These are phyloP conservation scores for Candida sanyaensis DNA, from an alignment of 1,139 yeast genomes.

Conservation along the genomic window DNA sequence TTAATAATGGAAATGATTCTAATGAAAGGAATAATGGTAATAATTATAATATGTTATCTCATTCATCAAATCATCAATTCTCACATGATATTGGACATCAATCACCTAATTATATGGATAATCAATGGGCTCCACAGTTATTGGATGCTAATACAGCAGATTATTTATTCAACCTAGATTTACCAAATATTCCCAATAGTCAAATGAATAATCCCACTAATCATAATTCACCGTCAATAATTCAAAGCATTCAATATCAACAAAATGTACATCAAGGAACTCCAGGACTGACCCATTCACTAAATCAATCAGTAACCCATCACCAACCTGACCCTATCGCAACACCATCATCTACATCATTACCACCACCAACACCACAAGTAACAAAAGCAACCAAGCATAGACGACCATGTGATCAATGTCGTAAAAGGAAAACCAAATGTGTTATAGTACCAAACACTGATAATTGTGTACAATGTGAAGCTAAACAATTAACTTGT, in stretches of 20 bases:
- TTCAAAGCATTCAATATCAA: constrained; percentile 37
- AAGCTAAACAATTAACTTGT: constrained; percentile 64
- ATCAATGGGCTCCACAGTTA: constrained; percentile 3
- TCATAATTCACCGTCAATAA: constrained; percentile 18
- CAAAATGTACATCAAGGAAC: constrained; percentile 22
- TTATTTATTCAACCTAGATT: constrained; percentile 35
- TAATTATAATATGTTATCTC: background rate
- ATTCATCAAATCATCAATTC: background rate
- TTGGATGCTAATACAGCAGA: constrained; percentile 35
- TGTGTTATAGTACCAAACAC: constrained; percentile 64
- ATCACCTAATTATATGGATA: constrained; percentile 45
- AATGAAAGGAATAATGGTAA: background rate
- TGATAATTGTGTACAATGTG: constrained; percentile 67
- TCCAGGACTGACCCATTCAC: background rate
- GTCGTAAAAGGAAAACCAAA: constrained; percentile 64
- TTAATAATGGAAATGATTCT: background rate
- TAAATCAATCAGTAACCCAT: background rate
- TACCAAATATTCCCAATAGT: constrained; percentile 12
- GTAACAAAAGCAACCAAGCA: constrained; percentile 23
- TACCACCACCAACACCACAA: constrained; percentile 5
- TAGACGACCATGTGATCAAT: constrained; percentile 66
- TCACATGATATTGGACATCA: constrained; percentile 3
- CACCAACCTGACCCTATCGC: constrained; percentile 5
- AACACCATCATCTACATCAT: constrained; percentile 8
- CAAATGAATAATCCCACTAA: constrained; percentile 13